Percentiles rank a stretch among this genome's conserved stretches.
These are phyloP conservation scores for Termitomyces sp. DNA, from an alignment of 768 basidiomycete genomes.

Conservation along the genomic window DNA sequence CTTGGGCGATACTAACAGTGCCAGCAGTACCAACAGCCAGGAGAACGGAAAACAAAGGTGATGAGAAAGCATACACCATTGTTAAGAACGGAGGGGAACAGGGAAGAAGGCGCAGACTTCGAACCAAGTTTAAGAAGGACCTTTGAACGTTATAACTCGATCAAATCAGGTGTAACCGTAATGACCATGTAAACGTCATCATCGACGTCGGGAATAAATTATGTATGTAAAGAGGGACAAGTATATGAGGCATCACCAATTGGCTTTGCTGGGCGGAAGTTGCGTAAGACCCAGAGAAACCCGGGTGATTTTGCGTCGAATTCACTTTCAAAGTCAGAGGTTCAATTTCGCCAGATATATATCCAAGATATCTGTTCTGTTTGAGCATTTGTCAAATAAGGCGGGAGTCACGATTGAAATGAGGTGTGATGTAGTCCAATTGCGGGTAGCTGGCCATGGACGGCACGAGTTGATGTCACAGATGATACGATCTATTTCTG, in stretches of 20 bases:
- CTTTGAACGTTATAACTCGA: neutral
- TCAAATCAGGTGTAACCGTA: conserved; percentile 5
- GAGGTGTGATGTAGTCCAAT: neutral
- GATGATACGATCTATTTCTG: neutral
- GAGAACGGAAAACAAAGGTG: neutral
- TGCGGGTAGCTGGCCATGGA: neutral
- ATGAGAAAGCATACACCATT: neutral
- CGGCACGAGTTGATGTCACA: neutral
- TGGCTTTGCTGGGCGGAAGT: neutral
- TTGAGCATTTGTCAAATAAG: neutral
- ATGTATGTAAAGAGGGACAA: neutral
- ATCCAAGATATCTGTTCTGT: neutral
- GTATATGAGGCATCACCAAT: neutral
- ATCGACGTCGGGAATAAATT: neutral
- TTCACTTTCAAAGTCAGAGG: neutral
- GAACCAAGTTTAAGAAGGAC: neutral
- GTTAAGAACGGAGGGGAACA: neutral
- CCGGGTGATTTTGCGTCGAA: neutral
- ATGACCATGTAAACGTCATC: conserved; percentile 3
- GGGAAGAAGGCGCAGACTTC: neutral
- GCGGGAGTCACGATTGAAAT: neutral
- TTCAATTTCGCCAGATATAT: neutral
- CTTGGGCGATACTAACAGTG: conserved; percentile 3
- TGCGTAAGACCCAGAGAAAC: neutral
- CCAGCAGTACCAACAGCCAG: neutral